Percentiles rank a stretch among this genome's conserved stretches.
phyloP scores from a whole-genome alignment of 208 protist species.

The Leishmania arabica region DNA sequence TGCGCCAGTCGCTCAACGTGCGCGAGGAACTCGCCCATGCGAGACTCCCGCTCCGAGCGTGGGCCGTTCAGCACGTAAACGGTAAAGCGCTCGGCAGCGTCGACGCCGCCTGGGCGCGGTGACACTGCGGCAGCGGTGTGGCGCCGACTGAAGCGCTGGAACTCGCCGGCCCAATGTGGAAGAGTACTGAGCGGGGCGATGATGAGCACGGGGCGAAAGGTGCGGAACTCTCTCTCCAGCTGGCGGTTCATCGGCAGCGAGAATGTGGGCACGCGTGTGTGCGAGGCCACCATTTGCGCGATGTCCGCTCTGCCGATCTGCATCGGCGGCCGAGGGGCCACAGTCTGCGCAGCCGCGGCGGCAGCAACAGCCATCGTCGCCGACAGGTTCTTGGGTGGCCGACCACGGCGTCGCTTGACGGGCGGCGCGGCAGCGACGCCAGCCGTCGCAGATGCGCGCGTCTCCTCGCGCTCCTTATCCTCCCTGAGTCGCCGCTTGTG shows the following conservation, averaged over 20 bases:
- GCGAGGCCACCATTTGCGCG: not conserved
- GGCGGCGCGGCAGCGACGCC: not conserved
- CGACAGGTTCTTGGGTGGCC: slow-evolving; percentile 23
- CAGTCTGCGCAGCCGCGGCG: not conserved
- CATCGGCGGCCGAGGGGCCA: no score
- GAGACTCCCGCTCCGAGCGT: slow-evolving; percentile 30
- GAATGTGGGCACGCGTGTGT: slow-evolving; percentile 6
- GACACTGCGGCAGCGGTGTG: not conserved
- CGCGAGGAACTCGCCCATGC: slow-evolving; percentile 32
- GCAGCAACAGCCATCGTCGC: slow-evolving; percentile 12
- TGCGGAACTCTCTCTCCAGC: not conserved
- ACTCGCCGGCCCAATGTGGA: slow-evolving; percentile 53
- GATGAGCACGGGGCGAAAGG: slow-evolving; percentile 48
- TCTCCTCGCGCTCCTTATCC: no score
- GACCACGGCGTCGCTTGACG: slow-evolving; percentile 22
- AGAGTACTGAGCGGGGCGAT: no score
- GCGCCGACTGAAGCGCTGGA: slow-evolving; percentile 36
- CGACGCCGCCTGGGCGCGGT: no score
- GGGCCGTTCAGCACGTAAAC: slow-evolving; percentile 55
- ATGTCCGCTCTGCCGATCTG: no score
- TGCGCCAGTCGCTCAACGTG: not conserved
- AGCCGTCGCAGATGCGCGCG: not conserved
- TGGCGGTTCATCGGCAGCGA: slow-evolving; percentile 16
- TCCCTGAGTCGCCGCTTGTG: no score
- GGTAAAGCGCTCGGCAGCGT: slow-evolving; percentile 23